Conservation (phyloP, 805 yeast genomes). For the Candida orba region DNA sequence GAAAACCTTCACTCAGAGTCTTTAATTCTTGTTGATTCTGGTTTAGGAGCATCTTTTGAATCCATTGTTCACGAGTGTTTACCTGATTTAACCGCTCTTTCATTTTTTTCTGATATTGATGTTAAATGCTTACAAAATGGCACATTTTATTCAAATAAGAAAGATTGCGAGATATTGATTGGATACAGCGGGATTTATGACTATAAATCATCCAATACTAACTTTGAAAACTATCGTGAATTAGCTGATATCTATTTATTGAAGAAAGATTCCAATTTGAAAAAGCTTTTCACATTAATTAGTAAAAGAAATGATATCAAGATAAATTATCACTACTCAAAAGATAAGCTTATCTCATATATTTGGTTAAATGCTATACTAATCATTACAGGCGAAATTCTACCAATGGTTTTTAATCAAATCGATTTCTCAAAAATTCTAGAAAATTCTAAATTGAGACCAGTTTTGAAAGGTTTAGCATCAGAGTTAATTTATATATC, state of each 20-base stretch:
- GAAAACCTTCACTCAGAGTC: neutral
- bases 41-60: constrained; percentile 12
- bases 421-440: neutral
- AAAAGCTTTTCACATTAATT: neutral
- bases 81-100: constrained; percentile 1
- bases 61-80: constrained; percentile 4
- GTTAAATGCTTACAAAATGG: constrained; percentile 1
- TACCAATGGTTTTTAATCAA: constrained; percentile 6
- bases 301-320: neutral
- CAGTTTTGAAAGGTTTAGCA: constrained; percentile 4
- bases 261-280: neutral
- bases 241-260: neutral
- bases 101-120: constrained; percentile 5
- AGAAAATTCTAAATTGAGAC: neutral
- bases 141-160: neutral
- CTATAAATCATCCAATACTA: neutral
- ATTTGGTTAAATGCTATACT: constrained; percentile 8
- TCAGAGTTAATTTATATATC: constrained; percentile 7
- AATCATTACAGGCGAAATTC: constrained; percentile 6
- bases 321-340: neutral
- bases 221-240: neutral
- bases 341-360: neutral
- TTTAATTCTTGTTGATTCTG: constrained; percentile 12
- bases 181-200: constrained; percentile 2
- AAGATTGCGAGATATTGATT: neutral